A percentile compares a stretch with the other conserved stretches of the same genome.
phyloP scores from a whole-genome alignment of 208 protist genomes.

The Wallacemonas sp. region DNA sequence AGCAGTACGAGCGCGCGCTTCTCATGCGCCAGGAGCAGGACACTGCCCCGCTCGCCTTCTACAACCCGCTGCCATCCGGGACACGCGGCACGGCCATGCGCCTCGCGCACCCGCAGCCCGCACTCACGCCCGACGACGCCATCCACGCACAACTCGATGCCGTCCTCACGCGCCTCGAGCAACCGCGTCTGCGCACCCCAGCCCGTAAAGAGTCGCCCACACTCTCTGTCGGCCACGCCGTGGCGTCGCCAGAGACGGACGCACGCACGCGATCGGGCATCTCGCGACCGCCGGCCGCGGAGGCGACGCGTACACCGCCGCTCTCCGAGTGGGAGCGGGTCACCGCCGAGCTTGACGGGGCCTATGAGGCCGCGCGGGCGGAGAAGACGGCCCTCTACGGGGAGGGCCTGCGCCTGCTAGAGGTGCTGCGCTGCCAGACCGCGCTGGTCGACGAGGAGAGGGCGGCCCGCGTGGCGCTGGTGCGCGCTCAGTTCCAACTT shows the following conservation, averaged over 20 bases:
- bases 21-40: constrained; percentile 30
- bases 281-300: no score
- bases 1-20: constrained; percentile 51
- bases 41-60: constrained; percentile 30
- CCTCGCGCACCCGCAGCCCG: constrained; percentile 11
- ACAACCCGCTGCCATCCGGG: constrained; percentile 27
- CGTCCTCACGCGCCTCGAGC: neutral
- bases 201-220: no score
- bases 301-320: no score
- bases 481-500: constrained; percentile 14
- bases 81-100: constrained; percentile 24
- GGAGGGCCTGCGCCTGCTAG: constrained; percentile 26
- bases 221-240: no score
- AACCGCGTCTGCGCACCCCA: no score
- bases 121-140: constrained; percentile 2
- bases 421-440: constrained; percentile 3
- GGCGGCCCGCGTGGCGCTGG: constrained; percentile 25
- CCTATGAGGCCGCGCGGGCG: constrained; percentile 18
- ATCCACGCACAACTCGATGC: constrained; percentile 6
- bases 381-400: constrained; percentile 41
- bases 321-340: neutral
- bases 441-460: constrained; percentile 50
- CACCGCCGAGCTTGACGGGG: neutral
- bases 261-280: no score
- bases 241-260: no score